These are phyloP conservation scores for Peniophora sp. DNA, from an alignment of 1,284 basidiomycete species.

Conservation along the genomic window DNA sequence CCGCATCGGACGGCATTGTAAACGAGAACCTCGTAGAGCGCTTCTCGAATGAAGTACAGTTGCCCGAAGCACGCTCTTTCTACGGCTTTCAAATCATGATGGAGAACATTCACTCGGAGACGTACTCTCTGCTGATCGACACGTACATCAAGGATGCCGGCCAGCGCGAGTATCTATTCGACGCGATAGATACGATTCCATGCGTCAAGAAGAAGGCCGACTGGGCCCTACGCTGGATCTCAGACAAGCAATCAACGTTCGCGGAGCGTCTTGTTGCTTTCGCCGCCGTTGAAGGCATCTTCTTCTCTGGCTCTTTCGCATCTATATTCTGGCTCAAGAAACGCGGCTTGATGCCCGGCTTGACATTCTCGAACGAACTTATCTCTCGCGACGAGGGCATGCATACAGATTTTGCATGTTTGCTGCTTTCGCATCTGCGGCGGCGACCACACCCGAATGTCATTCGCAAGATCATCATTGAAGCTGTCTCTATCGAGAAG, in stretches of 20 bases:
- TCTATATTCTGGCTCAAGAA: conserved; percentile 99
- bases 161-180: conserved; percentile 84
- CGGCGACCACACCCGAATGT: conserved; percentile 14
- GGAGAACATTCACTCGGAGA: conserved; percentile 97
- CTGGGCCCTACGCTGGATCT: conserved; percentile 93
- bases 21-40: conserved; percentile 96
- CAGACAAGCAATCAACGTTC: conserved; percentile 77
- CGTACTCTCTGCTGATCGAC: conserved; percentile 96
- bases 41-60: conserved; percentile 92
- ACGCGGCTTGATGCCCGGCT: conserved; percentile 95
- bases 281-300: conserved; percentile 98
- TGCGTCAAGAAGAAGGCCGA: conserved; percentile 90
- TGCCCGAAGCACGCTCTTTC: conserved; percentile 94
- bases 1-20: conserved; percentile 95
- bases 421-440: conserved; percentile 63
- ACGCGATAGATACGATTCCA: conserved; percentile 91
- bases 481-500: conserved; percentile 83
- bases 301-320: conserved; percentile 93
- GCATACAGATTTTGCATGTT: conserved; percentile 97
- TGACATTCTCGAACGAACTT: conserved; percentile 96
- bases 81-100: conserved; percentile 99
- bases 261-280: conserved; percentile 92
- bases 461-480: conserved; percentile 57
- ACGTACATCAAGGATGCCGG: conserved; percentile 91
- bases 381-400: conserved; percentile 98